Base-by-base conservation (phyloP, 179 eudicot genomes). In the Nepenthes alata region DNA sequence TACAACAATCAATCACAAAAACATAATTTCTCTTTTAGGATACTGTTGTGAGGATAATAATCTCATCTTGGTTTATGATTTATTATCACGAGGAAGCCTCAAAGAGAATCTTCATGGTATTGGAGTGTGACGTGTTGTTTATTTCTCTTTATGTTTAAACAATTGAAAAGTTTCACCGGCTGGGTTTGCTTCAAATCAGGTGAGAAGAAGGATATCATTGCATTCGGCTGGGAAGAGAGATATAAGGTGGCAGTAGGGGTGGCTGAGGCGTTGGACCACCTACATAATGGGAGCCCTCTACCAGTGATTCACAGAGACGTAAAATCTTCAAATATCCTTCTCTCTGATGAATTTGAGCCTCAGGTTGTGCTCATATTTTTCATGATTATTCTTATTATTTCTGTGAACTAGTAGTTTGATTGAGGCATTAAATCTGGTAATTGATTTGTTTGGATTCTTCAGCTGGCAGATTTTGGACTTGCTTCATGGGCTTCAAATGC, bases 401-500 rank as follows among this genome's bases (percentile, higher is more conserved):
- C 8, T 8, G 15, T 2, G 5, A 4, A 11, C 12, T 10, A 38
- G 11, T 11, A 3, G 38, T 12, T 35, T 7, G 11, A 6, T 37
- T 37, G 11, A 3, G 37, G 39, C 39, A 57, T 12, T 9, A 57
- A 13, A 53, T 25, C n/a, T 3, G 47, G 12, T 35, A 4, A 57
- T 11, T n/a, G 34, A 8, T 13, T 10, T 44, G 38, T 35, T 35
- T 56, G 44, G 59, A 16, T 39, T 16, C 52, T 72, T 53, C 71
- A 79, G 83, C 73, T 79, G 55, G 77, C 83, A 48, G 83, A 79
- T 67, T 79, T 79, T 58, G 83, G 83, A 69, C 83, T 79, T 60
- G 80, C 80, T 16, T 69, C 77, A 11, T 68, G 75, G 73, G 68
- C 75, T 47, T 75, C 80, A 16, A 57, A 58, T 39, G 74, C 71